phyloP scores from a whole-genome alignment of 495 filamentous ascomycete genomes.

The Platismatia glauca region DNA sequence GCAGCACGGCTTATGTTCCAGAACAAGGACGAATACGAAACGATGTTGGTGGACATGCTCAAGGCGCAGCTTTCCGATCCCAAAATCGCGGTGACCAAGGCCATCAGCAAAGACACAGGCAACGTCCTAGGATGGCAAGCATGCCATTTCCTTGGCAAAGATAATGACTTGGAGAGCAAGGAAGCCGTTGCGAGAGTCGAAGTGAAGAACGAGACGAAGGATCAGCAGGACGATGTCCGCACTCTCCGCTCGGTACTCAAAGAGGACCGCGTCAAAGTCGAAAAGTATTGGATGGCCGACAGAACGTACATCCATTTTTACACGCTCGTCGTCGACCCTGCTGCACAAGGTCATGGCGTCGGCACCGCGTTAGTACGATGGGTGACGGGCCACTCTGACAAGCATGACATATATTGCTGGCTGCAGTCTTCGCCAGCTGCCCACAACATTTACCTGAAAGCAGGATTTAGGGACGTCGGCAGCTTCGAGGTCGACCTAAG shows the following conservation, averaged over 20 bases:
- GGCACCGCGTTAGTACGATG: constrained; percentile 34
- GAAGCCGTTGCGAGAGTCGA: background rate
- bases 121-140: constrained; percentile 5
- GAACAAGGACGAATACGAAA: background rate
- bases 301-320: constrained; percentile 7
- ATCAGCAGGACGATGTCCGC: background rate
- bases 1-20: constrained; percentile 3
- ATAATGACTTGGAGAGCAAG: background rate
- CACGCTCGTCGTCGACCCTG: constrained; percentile 34
- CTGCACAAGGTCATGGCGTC: constrained; percentile 34
- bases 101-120: constrained; percentile 5
- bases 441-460: background rate
- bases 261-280: background rate
- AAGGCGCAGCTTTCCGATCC: constrained; percentile 1
- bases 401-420: constrained; percentile 1
- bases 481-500: constrained; percentile 7
- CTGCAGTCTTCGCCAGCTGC: constrained; percentile 2
- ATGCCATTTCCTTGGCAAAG: background rate
- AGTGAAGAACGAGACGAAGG: background rate
- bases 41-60: background rate
- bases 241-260: background rate
- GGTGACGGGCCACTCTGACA: constrained; percentile 2
- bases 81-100: constrained; percentile 4
- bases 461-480: constrained; percentile 6
- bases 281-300: background rate